These are phyloP conservation scores for Neophaeococcomyces aloes DNA, from an alignment of 2,329 filamentous ascomycete species.

Conservation along the genomic window DNA sequence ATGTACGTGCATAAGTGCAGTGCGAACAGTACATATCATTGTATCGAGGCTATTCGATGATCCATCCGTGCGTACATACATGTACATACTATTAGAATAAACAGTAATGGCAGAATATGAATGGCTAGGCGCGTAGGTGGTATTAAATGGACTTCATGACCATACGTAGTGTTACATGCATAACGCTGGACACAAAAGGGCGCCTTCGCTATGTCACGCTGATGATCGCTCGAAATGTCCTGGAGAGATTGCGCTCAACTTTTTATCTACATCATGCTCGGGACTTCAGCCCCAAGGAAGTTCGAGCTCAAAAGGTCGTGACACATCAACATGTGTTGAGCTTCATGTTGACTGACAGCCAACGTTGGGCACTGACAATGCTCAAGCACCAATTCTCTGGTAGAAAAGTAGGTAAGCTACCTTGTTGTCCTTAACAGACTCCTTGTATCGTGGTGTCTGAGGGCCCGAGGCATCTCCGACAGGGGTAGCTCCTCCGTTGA, in stretches of 20 bases:
- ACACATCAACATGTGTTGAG: background rate
- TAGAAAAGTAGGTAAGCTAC: slow-evolving; percentile 97
- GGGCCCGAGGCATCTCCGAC: slow-evolving; percentile 43
- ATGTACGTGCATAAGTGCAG: too few species aligned
- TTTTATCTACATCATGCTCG: slow-evolving; percentile 6
- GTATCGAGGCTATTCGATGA: too few species aligned
- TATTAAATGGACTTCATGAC: slow-evolving; percentile 2
- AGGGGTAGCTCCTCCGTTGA: slow-evolving; percentile 53
- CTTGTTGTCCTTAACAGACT: slow-evolving; percentile 77
- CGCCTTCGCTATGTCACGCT: slow-evolving; percentile 7
- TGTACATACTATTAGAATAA: too few species aligned
- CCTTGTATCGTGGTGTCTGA: slow-evolving; percentile 46
- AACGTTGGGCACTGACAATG: background rate
- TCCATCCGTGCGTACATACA: too few species aligned
- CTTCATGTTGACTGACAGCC: background rate
- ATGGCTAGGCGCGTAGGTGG: too few species aligned
- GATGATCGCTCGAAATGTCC: slow-evolving; percentile 1
- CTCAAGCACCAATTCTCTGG: slow-evolving; percentile 43
- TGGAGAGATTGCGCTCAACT: background rate
- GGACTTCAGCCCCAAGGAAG: background rate
- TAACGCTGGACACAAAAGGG: background rate
- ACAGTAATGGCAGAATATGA: too few species aligned
- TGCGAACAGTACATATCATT: too few species aligned
- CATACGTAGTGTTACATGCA: slow-evolving; percentile 6
- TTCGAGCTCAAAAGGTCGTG: background rate